Percentiles rank a stretch among this genome's conserved stretches.
phyloP scores from a whole-genome alignment of 495 filamentous ascomycete genomes.

The Neurospora pannonica region DNA sequence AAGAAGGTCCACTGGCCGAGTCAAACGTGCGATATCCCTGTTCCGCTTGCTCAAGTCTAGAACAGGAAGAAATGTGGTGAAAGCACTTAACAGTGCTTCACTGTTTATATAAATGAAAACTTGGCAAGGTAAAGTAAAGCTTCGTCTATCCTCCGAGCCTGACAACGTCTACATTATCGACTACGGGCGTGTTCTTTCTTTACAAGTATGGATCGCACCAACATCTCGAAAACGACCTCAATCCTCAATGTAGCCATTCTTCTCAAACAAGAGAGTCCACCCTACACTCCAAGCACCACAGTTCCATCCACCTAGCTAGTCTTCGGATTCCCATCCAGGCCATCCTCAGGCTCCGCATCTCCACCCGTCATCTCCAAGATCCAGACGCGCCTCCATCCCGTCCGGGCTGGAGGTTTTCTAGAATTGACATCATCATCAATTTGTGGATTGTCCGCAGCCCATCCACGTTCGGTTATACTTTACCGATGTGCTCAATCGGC shows the following conservation, averaged over 20 bases:
- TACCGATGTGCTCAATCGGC: background rate
- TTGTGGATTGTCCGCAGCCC: background rate
- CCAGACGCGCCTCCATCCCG: background rate
- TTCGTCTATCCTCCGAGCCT: background rate
- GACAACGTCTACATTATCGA: background rate
- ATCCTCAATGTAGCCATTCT: background rate
- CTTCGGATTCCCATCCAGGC: background rate
- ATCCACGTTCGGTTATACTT: background rate
- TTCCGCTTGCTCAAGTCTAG: background rate
- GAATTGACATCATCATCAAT: background rate
- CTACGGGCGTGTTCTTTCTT: background rate
- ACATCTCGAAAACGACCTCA: background rate
- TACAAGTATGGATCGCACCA: background rate
- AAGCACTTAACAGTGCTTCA: background rate
- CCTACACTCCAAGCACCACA: background rate
- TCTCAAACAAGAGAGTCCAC: background rate
- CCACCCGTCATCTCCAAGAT: background rate
- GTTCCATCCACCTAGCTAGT: background rate
- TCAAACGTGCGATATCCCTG: background rate
- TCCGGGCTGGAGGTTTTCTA: background rate
- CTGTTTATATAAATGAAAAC: background rate
- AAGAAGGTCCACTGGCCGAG: background rate
- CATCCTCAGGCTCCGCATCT: background rate
- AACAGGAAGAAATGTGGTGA: background rate
- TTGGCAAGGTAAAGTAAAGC: background rate